A percentile compares a stretch with the other conserved stretches of the same genome.
Conservation (phyloP, 2,329 filamentous ascomycete species). For the Ophiosphaerella korrae region DNA sequence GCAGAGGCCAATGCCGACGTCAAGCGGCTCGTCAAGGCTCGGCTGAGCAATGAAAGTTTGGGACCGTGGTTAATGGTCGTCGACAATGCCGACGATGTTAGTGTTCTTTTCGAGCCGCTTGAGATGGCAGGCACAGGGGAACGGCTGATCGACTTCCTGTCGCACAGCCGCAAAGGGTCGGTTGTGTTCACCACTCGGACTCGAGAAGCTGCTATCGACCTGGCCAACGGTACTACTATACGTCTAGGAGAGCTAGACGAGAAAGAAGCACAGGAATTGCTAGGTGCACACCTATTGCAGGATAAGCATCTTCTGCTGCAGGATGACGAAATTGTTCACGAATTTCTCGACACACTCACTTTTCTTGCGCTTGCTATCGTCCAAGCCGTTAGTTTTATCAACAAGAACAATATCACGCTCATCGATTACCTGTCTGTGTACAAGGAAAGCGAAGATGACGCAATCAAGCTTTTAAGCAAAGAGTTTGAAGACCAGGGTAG, state of each 20-base stretch:
- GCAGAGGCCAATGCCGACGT: too few species aligned
- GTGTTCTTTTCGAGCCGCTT: too few species aligned
- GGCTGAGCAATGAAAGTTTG: constrained; percentile 33
- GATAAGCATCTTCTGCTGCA: constrained; percentile 3
- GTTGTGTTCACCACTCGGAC: constrained; percentile 40
- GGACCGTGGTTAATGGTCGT: constrained; percentile 51
- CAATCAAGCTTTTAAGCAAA: constrained; percentile 41
- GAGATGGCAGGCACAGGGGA: too few species aligned
- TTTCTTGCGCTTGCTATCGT: constrained; percentile 39
- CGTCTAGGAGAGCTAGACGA: constrained; percentile 20
- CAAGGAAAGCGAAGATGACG: constrained; percentile 33
- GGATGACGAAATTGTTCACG: constrained; percentile 6
- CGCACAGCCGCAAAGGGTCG: constrained; percentile 33
- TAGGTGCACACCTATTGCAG: constrained; percentile 4
- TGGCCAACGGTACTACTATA: constrained; percentile 18
- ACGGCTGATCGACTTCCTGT: constrained; percentile 37
- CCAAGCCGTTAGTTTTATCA: constrained; percentile 47
- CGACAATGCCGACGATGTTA: constrained; percentile 53
- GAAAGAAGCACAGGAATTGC: constrained; percentile 5
- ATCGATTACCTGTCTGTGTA: constrained; percentile 43
- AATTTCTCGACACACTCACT: constrained; percentile 41
- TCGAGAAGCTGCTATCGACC: constrained; percentile 9
- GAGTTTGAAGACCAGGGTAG: constrained; percentile 44
- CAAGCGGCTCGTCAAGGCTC: too few species aligned
- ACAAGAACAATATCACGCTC: constrained; percentile 18